Base-by-base conservation (phyloP, 2,329 filamentous ascomycete genomes). In the Penicillium sclerotigenum region DNA sequence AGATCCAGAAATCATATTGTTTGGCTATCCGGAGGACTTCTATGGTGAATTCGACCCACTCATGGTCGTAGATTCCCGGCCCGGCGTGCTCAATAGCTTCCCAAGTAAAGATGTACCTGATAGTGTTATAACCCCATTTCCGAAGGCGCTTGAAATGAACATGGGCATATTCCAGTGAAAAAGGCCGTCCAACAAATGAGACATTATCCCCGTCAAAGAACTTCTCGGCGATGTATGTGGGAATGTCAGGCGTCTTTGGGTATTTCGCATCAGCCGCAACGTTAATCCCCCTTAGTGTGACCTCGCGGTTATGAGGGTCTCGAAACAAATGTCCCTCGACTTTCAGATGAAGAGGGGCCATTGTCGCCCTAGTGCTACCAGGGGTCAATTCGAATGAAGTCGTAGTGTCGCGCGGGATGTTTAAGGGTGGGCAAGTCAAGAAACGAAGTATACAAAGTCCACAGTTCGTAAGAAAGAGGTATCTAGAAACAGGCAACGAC, bases 41-140 rank as follows among this genome's bases (percentile, higher is more conserved):
- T 62, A 99, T 91, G 0, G 94, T 99, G 71, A 96, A 91, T 63
- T 89, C 82, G 62, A 97, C 92, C 83, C 90, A 99, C 59, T 89
- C 87, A 70, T 99, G 91, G 67, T 99, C 95, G 72, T 97, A 99
- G 68, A 84, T 87, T 1, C 92, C 91, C 0, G 95, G 94, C 0
- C 93, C 93, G 1, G 86, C 87, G 56, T 94, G 89, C 75, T 99
- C 94, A 71, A 99, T 89, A n/a, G 94, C 93, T 75, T 99, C 94
- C 94, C 94, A 99, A 0, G 94, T 97, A 71, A 97, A 99, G 65
- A 99, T 81, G 74, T 99, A 99, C 70, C 94, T 85, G 64, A 99
- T 92, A 0, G 90, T 92, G 74, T 97, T 99, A 81, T 96, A 99
- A 14, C 94, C 94, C 80, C 88, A 96, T 67, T 88, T 87, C 67